Conservation (phyloP, 2,329 filamentous ascomycete species). For the Ustilaginoidea virens region DNA sequence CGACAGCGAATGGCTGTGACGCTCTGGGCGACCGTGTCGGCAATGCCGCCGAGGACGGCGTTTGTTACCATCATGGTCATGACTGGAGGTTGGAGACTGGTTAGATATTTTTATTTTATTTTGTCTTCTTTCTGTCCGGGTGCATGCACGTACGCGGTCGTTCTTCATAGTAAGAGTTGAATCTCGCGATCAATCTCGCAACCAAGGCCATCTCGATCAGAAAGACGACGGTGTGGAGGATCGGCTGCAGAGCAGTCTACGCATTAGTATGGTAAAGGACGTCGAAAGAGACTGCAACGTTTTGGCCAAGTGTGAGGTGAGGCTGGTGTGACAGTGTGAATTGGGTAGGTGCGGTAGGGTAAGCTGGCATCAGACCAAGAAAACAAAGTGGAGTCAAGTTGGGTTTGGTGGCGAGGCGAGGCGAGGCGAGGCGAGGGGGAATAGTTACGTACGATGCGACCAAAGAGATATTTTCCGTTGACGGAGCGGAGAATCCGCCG, state of each 20-base stretch:
- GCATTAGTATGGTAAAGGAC: not conserved
- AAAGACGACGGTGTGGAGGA: constrained; percentile 73
- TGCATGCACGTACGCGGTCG: constrained; percentile 55
- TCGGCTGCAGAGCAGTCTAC: constrained; percentile 42
- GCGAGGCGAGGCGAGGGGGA: not conserved
- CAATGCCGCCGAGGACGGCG: constrained; percentile 84
- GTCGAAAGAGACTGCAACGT: not conserved
- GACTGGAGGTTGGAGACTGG: constrained; percentile 33
- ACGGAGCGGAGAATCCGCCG: constrained; percentile 49
- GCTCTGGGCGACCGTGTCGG: constrained; percentile 88
- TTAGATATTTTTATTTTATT: not conserved
- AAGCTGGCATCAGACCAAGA: too few relatives aligned
- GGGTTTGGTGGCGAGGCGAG: too few relatives aligned
- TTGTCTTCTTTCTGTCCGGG: not conserved
- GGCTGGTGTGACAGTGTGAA: too few relatives aligned
- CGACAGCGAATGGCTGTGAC: constrained; percentile 70
- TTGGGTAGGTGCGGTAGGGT: too few relatives aligned
- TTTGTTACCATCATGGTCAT: constrained; percentile 99
- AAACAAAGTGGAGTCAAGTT: too few relatives aligned
- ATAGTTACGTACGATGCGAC: constrained; percentile 46
- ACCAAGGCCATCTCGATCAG: constrained; percentile 79
- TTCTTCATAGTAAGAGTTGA: constrained; percentile 87
- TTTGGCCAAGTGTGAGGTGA: not conserved
- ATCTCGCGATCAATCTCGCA: constrained; percentile 67
- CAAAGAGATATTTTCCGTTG: constrained; percentile 54